phyloP scores from a whole-genome alignment of 768 basidiomycete species.

The Kwoniella pini region DNA sequence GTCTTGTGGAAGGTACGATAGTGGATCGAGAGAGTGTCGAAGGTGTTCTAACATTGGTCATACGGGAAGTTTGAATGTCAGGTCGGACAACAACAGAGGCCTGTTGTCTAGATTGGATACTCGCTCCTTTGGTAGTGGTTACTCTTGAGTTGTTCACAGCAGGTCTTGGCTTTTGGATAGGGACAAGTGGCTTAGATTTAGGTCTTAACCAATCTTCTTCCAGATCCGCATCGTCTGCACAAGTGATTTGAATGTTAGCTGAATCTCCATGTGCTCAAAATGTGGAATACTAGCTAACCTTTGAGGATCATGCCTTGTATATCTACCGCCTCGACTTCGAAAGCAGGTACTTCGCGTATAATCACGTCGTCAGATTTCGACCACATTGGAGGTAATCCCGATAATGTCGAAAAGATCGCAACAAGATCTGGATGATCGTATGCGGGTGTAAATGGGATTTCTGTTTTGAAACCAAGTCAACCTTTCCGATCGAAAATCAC shows the following conservation, averaged over 20 bases:
- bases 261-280: neutral
- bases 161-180: too few relatives aligned
- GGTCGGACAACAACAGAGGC: too few relatives aligned
- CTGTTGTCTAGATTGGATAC: too few relatives aligned
- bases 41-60: too few relatives aligned
- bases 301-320: neutral
- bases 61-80: too few relatives aligned
- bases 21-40: too few relatives aligned
- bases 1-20: too few relatives aligned
- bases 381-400: conserved; percentile 15
- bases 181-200: too few relatives aligned
- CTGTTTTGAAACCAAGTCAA: neutral
- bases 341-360: conserved; percentile 4
- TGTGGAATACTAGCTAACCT: conserved; percentile 5
- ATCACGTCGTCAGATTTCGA: conserved; percentile 3
- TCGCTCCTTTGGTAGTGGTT: too few relatives aligned
- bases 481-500: neutral
- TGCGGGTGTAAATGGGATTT: conserved; percentile 19
- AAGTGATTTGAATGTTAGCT: too few relatives aligned
- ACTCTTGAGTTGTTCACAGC: too few relatives aligned
- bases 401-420: conserved; percentile 7
- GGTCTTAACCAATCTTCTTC: conserved; percentile 21
- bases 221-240: conserved; percentile 15
- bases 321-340: neutral
- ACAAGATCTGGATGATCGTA: conserved; percentile 17